These are phyloP conservation scores for Aureobasidium leucospermi DNA, from an alignment of 2,329 filamentous ascomycete genomes.

Conservation along the genomic window DNA sequence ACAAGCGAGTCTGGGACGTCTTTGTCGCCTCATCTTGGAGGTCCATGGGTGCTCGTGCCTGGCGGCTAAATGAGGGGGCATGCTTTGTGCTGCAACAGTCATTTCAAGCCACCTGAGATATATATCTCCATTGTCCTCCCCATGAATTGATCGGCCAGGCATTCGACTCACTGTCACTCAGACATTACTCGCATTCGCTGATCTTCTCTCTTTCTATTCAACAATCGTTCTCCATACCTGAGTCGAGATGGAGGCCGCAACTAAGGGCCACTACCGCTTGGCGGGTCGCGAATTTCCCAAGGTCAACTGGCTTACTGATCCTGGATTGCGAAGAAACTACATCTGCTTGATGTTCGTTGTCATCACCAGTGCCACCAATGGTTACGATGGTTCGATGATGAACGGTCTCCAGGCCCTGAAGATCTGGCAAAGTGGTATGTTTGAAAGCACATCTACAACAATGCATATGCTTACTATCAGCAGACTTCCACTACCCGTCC, in stretches of 20 bases:
- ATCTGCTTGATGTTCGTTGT: conserved; percentile 28
- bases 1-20: conserved; percentile 1
- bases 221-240: conserved; percentile 6
- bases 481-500: conserved; percentile 26
- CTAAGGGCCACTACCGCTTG: conserved; percentile 26
- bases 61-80: conserved; percentile 11
- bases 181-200: not conserved
- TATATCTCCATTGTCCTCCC: conserved; percentile 1
- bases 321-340: conserved; percentile 26
- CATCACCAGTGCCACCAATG: conserved; percentile 34
- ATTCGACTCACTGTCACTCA: conserved; percentile 4
- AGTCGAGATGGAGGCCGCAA: conserved; percentile 25
- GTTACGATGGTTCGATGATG: conserved; percentile 46
- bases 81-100: not conserved
- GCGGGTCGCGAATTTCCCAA: conserved; percentile 25
- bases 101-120: not conserved
- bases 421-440: conserved; percentile 37
- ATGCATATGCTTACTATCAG: not conserved
- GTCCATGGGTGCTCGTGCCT: not conserved
- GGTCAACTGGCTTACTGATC: conserved; percentile 28
- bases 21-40: not conserved
- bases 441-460: not conserved
- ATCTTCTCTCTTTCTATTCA: not conserved
- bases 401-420: conserved; percentile 42
- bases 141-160: conserved; percentile 8